Base-by-base conservation (phyloP, 83 land plant genomes). In the Thuja plicata region DNA sequence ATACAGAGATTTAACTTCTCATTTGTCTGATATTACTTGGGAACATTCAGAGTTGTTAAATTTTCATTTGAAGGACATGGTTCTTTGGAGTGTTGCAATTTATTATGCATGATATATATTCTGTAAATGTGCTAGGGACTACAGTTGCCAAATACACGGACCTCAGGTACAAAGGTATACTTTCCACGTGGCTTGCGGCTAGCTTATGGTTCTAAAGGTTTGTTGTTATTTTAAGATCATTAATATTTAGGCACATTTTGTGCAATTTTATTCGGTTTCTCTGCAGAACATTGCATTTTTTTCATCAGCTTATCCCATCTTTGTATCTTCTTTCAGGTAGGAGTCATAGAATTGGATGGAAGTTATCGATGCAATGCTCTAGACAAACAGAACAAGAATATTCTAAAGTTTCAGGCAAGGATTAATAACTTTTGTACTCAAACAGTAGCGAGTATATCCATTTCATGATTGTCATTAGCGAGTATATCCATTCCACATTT, bases 321-420 rank as follows among this genome's bases (percentile, higher is more conserved):
- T 82, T 27, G 52, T 45, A 46, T 46, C 46, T 82, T 27, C n/a
- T 41, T 41, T 41, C 85, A 82, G 85, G 50, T 82, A 82, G 50
- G 11, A 41, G 32, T 41, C 46, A 46, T 24, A 41, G 10, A 10
- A 86, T 17, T 46, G 87, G 87, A 86, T 86, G 87, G 87, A 24
- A 86, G 70, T 8, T 57, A 86, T 66, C 6, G 40, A 86, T 34
- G 70, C 24, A 16, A 5, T 86, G 87, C 70, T 54, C 87, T 54
- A 86, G 87, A 86, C 66, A 86, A 86, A 86, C 87, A 35, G 87
- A 86, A 54, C 70, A 86, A 86, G 87, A 86, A n/a, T 35, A 57
- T 19, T 57, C 87, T 32, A 86, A 41, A 34, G 70, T 86, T n/a
- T 54, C 70, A 54, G 87, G 87, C 70, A 86, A 54, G 70, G 57